Percentiles rank a stretch among this genome's conserved stretches.
Evolutionary conservation across 257 asterid genomes (phyloP).

Genomic region (Penstemon barbatus): DNA sequence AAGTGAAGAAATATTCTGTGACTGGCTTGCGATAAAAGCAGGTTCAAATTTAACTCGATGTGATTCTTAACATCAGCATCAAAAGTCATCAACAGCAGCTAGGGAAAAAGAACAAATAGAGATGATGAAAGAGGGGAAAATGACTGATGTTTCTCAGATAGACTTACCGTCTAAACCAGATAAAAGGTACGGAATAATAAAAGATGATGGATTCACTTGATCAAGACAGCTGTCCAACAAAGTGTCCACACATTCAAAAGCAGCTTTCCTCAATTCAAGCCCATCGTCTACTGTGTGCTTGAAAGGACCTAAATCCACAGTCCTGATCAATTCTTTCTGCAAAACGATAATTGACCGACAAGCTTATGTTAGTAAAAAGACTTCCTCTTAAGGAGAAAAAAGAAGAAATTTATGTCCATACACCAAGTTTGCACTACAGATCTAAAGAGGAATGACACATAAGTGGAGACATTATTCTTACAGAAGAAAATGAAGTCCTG

Average conservation of each 20-base stretch:
- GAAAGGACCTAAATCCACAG: constrained; percentile 99
- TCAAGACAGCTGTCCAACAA: constrained; percentile 93
- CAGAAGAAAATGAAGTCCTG: not conserved
- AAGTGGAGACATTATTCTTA: not conserved
- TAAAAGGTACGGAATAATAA: constrained; percentile 87
- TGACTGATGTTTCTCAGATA: not conserved
- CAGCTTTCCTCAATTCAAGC: constrained; percentile 97
- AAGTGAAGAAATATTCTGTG: constrained; percentile 17
- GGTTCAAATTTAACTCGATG: constrained; percentile 17
- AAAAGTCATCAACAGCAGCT: constrained; percentile 14
- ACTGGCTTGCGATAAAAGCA: constrained; percentile 1
- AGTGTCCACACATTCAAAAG: constrained; percentile 97
- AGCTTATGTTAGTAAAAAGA: not conserved
- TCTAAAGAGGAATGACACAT: not conserved
- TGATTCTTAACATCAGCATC: not conserved
- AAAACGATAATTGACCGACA: constrained; percentile 26
- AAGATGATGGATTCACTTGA: constrained; percentile 98
- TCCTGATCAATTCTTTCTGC: constrained; percentile 98
- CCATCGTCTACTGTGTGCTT: constrained; percentile 99
- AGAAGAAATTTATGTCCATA: not conserved
- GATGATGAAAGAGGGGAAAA: constrained; percentile 16
- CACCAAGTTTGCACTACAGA: not conserved
- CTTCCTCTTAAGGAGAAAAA: not conserved
- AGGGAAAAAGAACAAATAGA: constrained; percentile 11
- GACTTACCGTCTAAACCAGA: constrained; percentile 95